Base-by-base conservation (phyloP, 495 filamentous ascomycete species). In the Podospora sp. region DNA sequence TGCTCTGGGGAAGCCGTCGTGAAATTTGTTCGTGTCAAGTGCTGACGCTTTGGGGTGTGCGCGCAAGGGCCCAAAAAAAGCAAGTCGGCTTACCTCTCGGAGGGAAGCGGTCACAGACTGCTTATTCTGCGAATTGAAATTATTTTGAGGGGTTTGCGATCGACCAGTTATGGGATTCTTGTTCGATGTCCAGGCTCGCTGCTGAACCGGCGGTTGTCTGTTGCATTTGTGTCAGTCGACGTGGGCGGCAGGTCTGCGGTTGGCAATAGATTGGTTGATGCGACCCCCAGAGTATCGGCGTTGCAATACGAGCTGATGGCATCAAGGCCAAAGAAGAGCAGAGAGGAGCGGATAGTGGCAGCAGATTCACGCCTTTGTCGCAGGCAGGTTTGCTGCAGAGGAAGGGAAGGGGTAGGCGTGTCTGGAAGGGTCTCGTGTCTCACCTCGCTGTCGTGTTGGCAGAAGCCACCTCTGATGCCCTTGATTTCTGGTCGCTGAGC, bases 191-290 rank as follows among this genome's bases (percentile, higher is more conserved):
- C 77, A 76, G 60, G 75, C 77, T 72, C 78, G 76, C 64, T 79
- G 77, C 69, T 72, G 73, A 68, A 69, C 75, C 68, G 78, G 70
- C 75, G 76, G 71, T 70, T 75, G 73, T 75, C 78, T 81, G 71
- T 75, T 65, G 65, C 68, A 66, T 61, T 69, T 71, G 68, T 73
- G 71, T 71, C 70, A 62, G 66, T 69, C 56, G 69, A 36, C 24
- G 27, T 22, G 8, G 56, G 9, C 18, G 21, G 66, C 69, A 69
- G 16, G 60, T 27, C 9, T 26, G 53, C 2, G 40, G 40, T 46
- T 46, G 40, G 40, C 40, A 18, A 46, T 46, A 12, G 8, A 46
- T 14, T 14, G 1, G 53, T 24, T 67, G 73, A 73, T 71, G 74
- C 70, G 72, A 68, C 65, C 62, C n/a, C 72, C 73, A 68, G 63